Conservation (phyloP, 2,329 filamentous ascomycete genomes). For the Alternaria gaisen region DNA sequence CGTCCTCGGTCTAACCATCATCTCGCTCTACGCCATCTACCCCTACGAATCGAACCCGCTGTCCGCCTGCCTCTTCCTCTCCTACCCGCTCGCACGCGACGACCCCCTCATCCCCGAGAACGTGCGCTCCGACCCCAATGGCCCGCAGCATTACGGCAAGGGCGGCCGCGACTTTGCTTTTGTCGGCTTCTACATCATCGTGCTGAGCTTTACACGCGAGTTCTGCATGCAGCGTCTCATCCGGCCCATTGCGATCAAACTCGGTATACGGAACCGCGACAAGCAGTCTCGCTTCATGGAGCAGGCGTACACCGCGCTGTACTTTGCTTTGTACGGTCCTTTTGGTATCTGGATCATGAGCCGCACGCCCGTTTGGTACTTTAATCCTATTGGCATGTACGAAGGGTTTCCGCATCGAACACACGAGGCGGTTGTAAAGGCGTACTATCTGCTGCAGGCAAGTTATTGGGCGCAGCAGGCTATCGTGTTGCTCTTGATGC, state of each 20-base stretch:
- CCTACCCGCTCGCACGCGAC: constrained; percentile 74
- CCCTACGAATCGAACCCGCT: constrained; percentile 81
- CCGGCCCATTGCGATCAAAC: constrained; percentile 74
- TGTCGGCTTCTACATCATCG: constrained; percentile 86
- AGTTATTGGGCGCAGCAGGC: constrained; percentile 96
- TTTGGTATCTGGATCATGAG: constrained; percentile 91
- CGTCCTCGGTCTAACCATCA: constrained; percentile 69
- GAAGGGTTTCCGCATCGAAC: constrained; percentile 84
- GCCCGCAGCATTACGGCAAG: constrained; percentile 78
- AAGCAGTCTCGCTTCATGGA: constrained; percentile 96
- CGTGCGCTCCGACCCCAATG: constrained; percentile 51
- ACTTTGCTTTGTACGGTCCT: constrained; percentile 84
- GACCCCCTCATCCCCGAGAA: constrained; percentile 37
- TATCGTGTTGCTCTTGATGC: constrained; percentile 82
- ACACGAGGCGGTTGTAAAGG: constrained; percentile 85
- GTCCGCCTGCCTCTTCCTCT: constrained; percentile 85
- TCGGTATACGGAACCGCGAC: constrained; percentile 73
- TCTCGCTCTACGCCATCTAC: constrained; percentile 75
- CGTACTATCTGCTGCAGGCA: constrained; percentile 94
- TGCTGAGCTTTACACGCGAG: constrained; percentile 92
- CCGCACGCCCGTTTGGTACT: constrained; percentile 92
- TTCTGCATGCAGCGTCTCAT: constrained; percentile 94
- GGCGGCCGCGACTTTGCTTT: constrained; percentile 87
- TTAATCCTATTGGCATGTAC: constrained; percentile 91
- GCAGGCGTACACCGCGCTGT: constrained; percentile 91